These are phyloP conservation scores for Plasmodium vinckei DNA, from an alignment of 169 alveolate species.

Conservation along the genomic window DNA sequence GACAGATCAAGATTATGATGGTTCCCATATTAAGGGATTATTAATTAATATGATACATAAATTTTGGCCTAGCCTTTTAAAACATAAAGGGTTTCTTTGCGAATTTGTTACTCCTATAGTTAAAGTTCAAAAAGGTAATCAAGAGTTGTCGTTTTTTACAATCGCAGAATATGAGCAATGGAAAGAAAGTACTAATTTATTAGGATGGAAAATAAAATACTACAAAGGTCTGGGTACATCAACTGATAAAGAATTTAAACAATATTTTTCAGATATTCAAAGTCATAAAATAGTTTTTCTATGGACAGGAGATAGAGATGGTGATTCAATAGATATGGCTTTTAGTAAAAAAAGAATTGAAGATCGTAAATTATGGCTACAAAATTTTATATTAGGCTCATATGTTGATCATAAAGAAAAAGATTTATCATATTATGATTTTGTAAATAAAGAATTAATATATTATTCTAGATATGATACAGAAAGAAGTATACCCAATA, in stretches of 20 bases:
- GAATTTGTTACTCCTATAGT: constrained; percentile 99
- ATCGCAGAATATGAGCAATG: constrained; percentile 97
- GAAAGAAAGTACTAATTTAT: constrained; percentile 90
- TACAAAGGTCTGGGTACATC: constrained; percentile 99
- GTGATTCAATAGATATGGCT: constrained; percentile 98
- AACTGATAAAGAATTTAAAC: constrained; percentile 98
- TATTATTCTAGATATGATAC: constrained; percentile 98
- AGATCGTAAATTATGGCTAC: constrained; percentile 97
- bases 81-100: constrained; percentile 95
- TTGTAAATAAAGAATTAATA: constrained; percentile 98
- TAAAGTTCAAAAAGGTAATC: constrained; percentile 94
- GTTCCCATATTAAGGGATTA: constrained; percentile 99
- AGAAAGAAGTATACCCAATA: constrained; percentile 97
- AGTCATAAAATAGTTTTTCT: constrained; percentile 94
- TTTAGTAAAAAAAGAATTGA: constrained; percentile 98
- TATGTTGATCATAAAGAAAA: constrained; percentile 83
- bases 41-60: constrained; percentile 98
- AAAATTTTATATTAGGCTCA: constrained; percentile 77
- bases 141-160: constrained; percentile 95
- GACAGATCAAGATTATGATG: constrained; percentile 99
- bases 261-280: constrained; percentile 96
- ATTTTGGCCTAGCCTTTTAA: constrained; percentile 98
- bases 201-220: constrained; percentile 97
- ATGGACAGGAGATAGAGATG: constrained; percentile 86
- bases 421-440: constrained; percentile 93